Evolutionary conservation across 768 basidiomycete genomes (phyloP), one percentile per base, ranked within the genome.

Genomic region (Lentinula lateritia): DNA sequence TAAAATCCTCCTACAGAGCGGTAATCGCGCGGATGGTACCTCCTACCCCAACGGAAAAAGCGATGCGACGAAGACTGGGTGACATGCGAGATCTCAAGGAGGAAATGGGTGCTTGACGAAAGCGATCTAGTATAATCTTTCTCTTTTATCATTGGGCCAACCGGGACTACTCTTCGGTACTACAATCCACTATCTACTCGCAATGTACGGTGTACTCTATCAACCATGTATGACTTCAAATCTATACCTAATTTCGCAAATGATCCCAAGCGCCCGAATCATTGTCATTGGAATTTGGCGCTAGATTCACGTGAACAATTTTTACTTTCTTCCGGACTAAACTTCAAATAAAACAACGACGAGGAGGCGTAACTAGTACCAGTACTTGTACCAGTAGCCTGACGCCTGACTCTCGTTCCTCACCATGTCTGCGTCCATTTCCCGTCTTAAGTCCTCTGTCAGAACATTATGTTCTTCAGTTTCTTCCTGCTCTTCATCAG

Each of bases 41-140:
- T 13, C 92, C 88, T 0, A 98, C 95, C 20, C 89, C 86, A 53
- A 92, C 94, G 4, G 95, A 98, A 76, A 92, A 86, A 75, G 88
- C 92, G 61, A 97, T 94, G 86, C 81, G 90, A 60, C 81, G 90
- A 18, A 82, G 92, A 52, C 79, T 95, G 13, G 89, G 84, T 13
- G 85, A 89, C 74, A 88, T 98, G 86, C 84, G 85, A 73, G 76
- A 86, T 39, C 81, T 93, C 58, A 84, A 83, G 67, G 84, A 85
- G 67, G 88, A 56, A 41, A 41, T 56, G 38, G 39, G 20, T 23
- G 41, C 39, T 56, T 56, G 41, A 54, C 18, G 23, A 12, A 42
- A 28, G 41, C 23, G 38, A 12, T 23, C 10, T 7, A 20, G 12
- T 43, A 32, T 43, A 9, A 48, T 23, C 20, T 18, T 48, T 48